A percentile compares a stretch with the other conserved stretches of the same genome.
These are phyloP conservation scores for Penicillium subrubescens DNA, from an alignment of 495 filamentous ascomycete genomes.

Conservation along the genomic window DNA sequence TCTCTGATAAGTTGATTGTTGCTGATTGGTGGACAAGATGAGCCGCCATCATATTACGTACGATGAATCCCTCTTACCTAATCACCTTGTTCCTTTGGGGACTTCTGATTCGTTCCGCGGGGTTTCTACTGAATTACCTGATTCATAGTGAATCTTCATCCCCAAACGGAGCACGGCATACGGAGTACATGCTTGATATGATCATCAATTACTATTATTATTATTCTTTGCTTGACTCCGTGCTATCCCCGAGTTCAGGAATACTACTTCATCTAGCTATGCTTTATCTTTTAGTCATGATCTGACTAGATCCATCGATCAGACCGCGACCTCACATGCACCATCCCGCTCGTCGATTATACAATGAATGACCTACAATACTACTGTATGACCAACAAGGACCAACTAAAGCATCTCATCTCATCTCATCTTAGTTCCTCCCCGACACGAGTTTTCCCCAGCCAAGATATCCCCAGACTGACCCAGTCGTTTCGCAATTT, in stretches of 20 bases:
- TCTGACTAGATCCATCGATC: background rate
- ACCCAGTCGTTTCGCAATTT: background rate
- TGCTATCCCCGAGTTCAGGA: background rate
- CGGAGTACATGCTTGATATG: background rate
- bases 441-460: background rate
- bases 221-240: background rate
- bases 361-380: background rate
- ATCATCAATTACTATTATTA: background rate
- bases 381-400: background rate
- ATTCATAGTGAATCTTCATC: background rate
- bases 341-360: background rate
- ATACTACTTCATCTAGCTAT: no score
- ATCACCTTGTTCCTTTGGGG: background rate
- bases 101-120: background rate
- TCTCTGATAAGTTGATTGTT: constrained; percentile 21
- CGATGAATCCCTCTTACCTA: constrained; percentile 9
- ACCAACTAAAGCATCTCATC: no score
- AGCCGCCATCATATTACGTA: constrained; percentile 31
- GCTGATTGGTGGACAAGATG: constrained; percentile 23
- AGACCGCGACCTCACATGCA: background rate
- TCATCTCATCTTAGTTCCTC: background rate
- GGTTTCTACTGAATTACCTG: background rate
- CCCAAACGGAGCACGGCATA: background rate
- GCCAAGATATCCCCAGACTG: background rate
- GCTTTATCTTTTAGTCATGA: background rate